Percentiles rank a stretch among this genome's conserved stretches.
Evolutionary conservation across 1,284 basidiomycete species (phyloP).

Genomic region (Ustilago xerochloae): DNA sequence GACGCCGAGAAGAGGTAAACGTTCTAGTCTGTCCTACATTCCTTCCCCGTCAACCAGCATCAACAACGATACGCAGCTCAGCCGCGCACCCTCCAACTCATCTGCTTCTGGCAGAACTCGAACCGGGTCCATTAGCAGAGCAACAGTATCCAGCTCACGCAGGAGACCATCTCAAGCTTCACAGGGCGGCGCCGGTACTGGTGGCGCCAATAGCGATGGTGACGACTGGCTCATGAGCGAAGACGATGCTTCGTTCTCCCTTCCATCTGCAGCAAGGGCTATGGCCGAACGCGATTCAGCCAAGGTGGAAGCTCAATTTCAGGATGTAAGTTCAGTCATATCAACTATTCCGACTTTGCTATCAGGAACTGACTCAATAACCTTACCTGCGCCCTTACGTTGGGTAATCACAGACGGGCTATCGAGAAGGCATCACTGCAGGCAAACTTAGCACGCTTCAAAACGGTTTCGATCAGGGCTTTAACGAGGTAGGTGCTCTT

Average conservation of each 20-base stretch:
- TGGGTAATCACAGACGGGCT: conserved; percentile 75
- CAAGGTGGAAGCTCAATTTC: conserved; percentile 48
- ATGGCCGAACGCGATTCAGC: conserved; percentile 52
- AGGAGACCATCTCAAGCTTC: conserved; percentile 24
- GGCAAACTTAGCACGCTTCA: conserved; percentile 84
- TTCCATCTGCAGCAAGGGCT: conserved; percentile 1
- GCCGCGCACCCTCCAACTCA: conserved; percentile 11
- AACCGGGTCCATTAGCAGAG: conserved; percentile 24
- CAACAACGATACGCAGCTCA: conserved; percentile 9
- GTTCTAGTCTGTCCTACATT: conserved; percentile 44
- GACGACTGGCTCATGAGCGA: conserved; percentile 56
- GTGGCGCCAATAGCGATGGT: conserved; percentile 16
- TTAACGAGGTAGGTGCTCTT: conserved; percentile 77
- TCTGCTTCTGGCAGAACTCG: conserved; percentile 9
- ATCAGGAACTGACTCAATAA: background rate
- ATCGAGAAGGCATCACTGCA: conserved; percentile 85
- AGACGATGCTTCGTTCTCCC: conserved; percentile 24
- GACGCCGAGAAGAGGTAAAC: conserved; percentile 31
- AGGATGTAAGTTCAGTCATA: conserved; percentile 44
- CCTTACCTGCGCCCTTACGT: background rate
- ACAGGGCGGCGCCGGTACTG: too few species aligned
- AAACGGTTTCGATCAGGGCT: conserved; percentile 82
- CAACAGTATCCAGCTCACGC: background rate
- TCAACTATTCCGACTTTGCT: too few species aligned
- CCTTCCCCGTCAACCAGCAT: conserved; percentile 29